Evolutionary conservation across 2,329 filamentous ascomycete species (phyloP).

Genomic region (Lasiodiplodia sp.): DNA sequence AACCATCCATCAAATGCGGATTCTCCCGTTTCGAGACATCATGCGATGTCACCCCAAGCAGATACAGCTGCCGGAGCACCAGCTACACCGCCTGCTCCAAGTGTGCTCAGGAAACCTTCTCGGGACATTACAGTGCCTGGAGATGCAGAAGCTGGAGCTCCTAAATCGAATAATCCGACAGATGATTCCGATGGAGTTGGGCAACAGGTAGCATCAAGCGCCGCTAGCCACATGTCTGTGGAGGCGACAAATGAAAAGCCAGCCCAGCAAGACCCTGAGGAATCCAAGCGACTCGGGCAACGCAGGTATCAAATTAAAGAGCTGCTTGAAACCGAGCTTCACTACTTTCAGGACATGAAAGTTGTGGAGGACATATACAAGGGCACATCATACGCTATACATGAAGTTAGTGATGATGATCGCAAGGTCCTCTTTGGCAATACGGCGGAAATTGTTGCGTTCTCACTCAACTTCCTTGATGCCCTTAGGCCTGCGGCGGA

Average conservation of each 20-base stretch:
- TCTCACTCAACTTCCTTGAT: conserved; percentile 80
- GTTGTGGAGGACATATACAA: conserved; percentile 98
- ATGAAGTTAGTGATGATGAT: conserved; percentile 81
- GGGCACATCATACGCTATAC: conserved; percentile 83
- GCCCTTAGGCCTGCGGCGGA: conserved; percentile 81
- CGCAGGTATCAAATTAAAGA: conserved; percentile 89
- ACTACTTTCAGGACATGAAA: conserved; percentile 94
- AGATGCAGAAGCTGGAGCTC: not conserved
- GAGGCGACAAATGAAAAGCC: not conserved
- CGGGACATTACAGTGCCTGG: not conserved
- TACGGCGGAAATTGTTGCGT: conserved; percentile 86
- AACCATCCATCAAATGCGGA: conserved; percentile 4
- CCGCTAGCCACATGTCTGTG: conserved; percentile 8
- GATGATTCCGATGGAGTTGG: not conserved
- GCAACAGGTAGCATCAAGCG: conserved; percentile 7
- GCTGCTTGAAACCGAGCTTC: conserved; percentile 88
- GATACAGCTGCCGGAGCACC: conserved; percentile 5
- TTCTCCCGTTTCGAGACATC: not conserved
- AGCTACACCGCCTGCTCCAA: conserved; percentile 31
- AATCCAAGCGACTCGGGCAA: conserved; percentile 75
- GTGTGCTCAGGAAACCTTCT: conserved; percentile 30
- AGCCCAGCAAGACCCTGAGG: conserved; percentile 10
- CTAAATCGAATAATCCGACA: not conserved
- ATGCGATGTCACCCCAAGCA: not conserved
- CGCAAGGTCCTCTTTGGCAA: conserved; percentile 93